Conservation (phyloP, 495 filamentous ascomycete genomes). For the Tirmania nivea region DNA sequence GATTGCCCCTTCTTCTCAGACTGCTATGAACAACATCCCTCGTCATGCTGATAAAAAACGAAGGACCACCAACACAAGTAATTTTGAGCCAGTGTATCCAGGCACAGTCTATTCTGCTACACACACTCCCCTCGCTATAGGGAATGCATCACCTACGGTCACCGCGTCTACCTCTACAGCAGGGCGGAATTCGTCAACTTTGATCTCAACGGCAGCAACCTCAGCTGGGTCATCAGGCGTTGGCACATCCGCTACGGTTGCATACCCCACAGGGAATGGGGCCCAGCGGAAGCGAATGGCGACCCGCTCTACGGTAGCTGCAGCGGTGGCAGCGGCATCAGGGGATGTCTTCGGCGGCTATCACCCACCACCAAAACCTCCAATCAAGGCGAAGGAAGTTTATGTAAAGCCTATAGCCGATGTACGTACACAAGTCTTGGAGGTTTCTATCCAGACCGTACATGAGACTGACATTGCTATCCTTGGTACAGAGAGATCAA, state of each 20-base stretch:
- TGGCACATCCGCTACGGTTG: background rate
- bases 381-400: conserved; percentile 72
- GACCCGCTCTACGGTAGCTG: conserved; percentile 6
- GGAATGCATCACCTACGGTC: conserved; percentile 41
- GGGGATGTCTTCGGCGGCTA: conserved; percentile 58
- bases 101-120: conserved; percentile 46
- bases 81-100: conserved; percentile 43
- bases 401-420: conserved; percentile 60
- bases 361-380: conserved; percentile 62
- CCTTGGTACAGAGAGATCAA: too few species aligned
- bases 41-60: conserved; percentile 43
- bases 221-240: conserved; percentile 42
- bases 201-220: conserved; percentile 75
- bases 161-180: conserved; percentile 36
- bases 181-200: conserved; percentile 34
- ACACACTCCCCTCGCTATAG: conserved; percentile 33
- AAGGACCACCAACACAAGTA: conserved; percentile 32
- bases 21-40: conserved; percentile 19
- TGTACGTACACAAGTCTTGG: conserved; percentile 33
- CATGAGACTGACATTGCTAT: too few species aligned
- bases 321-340: conserved; percentile 25
- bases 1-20: conserved; percentile 6
- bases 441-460: too few species aligned
- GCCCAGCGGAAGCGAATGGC: conserved; percentile 33
- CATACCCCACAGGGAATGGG: conserved; percentile 47